Evolutionary conservation across 2,329 filamentous ascomycete species (phyloP), one percentile per base, ranked within the genome.

Genomic region (Pochonia chlamydosporia): DNA sequence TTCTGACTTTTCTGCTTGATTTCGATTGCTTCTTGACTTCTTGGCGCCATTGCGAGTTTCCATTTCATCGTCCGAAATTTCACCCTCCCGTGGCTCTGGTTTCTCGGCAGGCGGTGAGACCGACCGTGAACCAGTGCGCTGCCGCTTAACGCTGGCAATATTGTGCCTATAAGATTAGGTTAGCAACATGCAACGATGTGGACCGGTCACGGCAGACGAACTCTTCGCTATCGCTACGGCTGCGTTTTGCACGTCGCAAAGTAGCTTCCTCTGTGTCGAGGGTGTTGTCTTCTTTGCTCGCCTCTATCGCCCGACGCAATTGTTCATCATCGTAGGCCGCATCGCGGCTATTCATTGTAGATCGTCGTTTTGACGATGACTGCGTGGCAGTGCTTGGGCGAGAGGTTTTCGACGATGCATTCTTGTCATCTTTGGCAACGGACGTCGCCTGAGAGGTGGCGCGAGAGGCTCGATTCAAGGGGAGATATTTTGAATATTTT

Each of bases 341-440:
- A 64, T 90, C 87, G 52, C 92, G 83, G 64, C 93, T 99, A 62
- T 97, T 96, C 89, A 97, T 96, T 6, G 93, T 99, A 18, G 90
- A 96, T 24, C 93, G 81, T 50, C 93, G 82, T 65, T 96, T 97
- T 31, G 85, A 82, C 44, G 80, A n/a, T n/a, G n/a, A 77, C 46
- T 81, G 76, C 37, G 69, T 70, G 10, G 69, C 63, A 1, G 73
- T 69, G 9, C 72, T 73, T 46, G 72, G 72, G 41, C 74, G 80
- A 54, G 70, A 79, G 61, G 64, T 80, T 69, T 79, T 82, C 56
- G 70, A 72, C 58, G 72, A 74, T 56, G 71, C 76, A 61, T 67
- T 70, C 61, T 74, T 77, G 58, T 65, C 74, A 56, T 87, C 81
- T 63, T 88, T 85, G 33, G 76, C 76, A 37, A 84, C 69, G 1